Evolutionary conservation across 2,329 filamentous ascomycete species (phyloP), one percentile per base, ranked within the genome.

Genomic region (Diaporthe citrichinensis): DNA sequence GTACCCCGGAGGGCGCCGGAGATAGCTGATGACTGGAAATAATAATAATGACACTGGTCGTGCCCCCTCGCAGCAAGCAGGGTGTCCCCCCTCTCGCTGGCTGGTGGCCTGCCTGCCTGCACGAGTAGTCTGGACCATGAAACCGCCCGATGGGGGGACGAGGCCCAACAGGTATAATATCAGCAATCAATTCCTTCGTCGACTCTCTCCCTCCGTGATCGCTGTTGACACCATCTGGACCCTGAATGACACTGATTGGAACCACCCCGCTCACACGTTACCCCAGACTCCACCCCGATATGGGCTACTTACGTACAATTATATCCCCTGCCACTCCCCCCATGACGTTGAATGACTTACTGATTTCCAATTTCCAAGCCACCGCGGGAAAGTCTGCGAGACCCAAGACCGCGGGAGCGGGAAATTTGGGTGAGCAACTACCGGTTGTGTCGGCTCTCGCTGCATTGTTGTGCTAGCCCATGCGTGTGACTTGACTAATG

Each of bases 1-100:
- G 73, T 34, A 53, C 25, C 46, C 44, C 75, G 75, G 73, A 71
- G 73, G 73, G 55, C 73, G 75, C 75, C 75, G 75, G 73, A 71
- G 59, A 72, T 75, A 62, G 57, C 61, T 49, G 61, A 53, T 74
- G 69, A 72, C 67, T 57, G 57, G 72, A 58, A 73, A 73, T 72
- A 71, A 72, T 74, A 36, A 71, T 49, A 76, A 36, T 61, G 44
- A 53, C 41, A 69, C 51, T 59, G 39, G 51, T 31, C 12, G 62
- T 61, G 34, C 25, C 36, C 36, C 36, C 36, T 39, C 36, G 36
- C 36, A 14, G 34, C 28, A 39, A 39, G 62, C 62, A 68, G 62
- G 59, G 17, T 23, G 28, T 36, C 36, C 36, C 36, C 36, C 14
- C 36, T 39, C 36, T 39, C 10, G 14, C 36, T 39, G 36, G 36